phyloP scores from a whole-genome alignment of 768 basidiomycete species.

The Pleurotus platypus region DNA sequence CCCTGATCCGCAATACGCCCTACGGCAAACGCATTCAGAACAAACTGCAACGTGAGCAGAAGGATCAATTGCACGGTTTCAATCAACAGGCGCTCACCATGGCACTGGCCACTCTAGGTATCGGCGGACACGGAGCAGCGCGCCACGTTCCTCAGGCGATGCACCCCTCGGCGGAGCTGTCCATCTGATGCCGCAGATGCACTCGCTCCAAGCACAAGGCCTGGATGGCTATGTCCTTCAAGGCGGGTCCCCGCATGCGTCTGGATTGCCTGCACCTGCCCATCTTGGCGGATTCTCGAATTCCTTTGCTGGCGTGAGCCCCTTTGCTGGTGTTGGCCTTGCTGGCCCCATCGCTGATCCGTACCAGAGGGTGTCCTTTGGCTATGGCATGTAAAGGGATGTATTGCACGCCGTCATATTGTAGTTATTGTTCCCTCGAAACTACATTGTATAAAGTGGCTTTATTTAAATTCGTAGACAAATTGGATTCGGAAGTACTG shows the following conservation, averaged over 20 bases:
- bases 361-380: constrained; percentile 71
- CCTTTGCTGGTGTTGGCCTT: constrained; percentile 54
- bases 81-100: constrained; percentile 59
- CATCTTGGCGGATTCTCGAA: constrained; percentile 54
- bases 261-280: constrained; percentile 53
- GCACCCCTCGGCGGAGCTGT: constrained; percentile 58
- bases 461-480: constrained; percentile 11
- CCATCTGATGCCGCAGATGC: constrained; percentile 53
- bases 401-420: constrained; percentile 60
- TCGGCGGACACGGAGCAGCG: constrained; percentile 34
- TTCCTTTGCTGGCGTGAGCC: constrained; percentile 43
- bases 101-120: constrained; percentile 53
- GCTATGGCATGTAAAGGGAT: constrained; percentile 71
- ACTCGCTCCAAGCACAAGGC: constrained; percentile 61
- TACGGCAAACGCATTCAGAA: constrained; percentile 99
- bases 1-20: constrained; percentile 97
- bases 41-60: constrained; percentile 93
- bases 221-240: constrained; percentile 84
- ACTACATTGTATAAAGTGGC: constrained; percentile 52
- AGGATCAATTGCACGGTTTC: constrained; percentile 60
- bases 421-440: constrained; percentile 56
- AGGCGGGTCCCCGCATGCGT: constrained; percentile 63
- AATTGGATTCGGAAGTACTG: constrained; percentile 79
- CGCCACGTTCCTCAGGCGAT: constrained; percentile 57
- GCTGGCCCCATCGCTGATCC: constrained; percentile 61